Conservation (phyloP, 495 filamentous ascomycete species). For the Neurospora terricola region DNA sequence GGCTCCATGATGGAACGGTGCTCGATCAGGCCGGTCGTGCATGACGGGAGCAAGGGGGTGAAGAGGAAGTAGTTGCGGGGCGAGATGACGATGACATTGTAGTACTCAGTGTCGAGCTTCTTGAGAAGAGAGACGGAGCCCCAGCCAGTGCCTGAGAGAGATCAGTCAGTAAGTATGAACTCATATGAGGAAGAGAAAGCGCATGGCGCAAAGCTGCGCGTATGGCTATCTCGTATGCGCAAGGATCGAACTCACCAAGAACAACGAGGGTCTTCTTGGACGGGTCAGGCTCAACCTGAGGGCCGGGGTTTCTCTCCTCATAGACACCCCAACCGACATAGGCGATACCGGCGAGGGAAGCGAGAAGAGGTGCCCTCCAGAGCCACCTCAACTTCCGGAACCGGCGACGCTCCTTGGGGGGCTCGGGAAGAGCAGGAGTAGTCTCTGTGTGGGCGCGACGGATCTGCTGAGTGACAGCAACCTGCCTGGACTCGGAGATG, state of each 20-base stretch:
- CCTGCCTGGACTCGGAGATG: conserved; percentile 12
- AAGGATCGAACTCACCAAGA: conserved; percentile 54
- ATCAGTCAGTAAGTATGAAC: conserved; percentile 10
- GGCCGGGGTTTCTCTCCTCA: conserved; percentile 64
- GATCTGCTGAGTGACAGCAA: conserved; percentile 25
- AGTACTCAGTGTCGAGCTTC: conserved; percentile 96
- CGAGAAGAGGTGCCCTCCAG: conserved; percentile 70
- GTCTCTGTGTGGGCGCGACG: conserved; percentile 31
- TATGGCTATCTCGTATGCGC: not conserved
- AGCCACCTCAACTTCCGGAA: conserved; percentile 38
- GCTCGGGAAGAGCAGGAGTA: conserved; percentile 12
- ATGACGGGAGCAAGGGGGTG: conserved; percentile 92
- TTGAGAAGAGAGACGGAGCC: conserved; percentile 93
- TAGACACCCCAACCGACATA: conserved; percentile 76
- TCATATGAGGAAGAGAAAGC: conserved; percentile 1
- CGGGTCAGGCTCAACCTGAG: conserved; percentile 73
- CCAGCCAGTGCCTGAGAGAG: conserved; percentile 75
- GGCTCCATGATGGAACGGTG: conserved; percentile 99
- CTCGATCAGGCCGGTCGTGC: conserved; percentile 94
- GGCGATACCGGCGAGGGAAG: conserved; percentile 53
- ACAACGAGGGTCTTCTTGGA: conserved; percentile 95
- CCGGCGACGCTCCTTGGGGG: conserved; percentile 29
- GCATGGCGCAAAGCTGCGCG: not conserved
- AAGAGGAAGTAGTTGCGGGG: conserved; percentile 99
- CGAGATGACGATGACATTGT: conserved; percentile 94